These are phyloP conservation scores for Tranzscheliella williamsii DNA, from an alignment of 1,284 basidiomycete species.

Conservation along the genomic window DNA sequence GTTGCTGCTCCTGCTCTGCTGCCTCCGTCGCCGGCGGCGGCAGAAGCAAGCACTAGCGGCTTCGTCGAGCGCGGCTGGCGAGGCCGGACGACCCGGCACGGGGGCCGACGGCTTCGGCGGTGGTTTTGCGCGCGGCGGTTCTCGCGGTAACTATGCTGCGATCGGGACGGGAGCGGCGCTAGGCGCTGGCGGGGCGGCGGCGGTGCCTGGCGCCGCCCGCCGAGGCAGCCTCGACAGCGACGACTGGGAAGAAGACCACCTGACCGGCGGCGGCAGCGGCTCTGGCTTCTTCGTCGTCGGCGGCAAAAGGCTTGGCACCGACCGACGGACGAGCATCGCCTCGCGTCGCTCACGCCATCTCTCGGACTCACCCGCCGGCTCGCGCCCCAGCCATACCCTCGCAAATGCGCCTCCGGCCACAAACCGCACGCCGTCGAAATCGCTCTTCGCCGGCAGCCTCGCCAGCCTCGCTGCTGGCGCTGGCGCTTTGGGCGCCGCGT, in stretches of 20 bases:
- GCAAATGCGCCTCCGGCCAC: constrained; percentile 9
- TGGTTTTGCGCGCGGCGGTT: constrained; percentile 14
- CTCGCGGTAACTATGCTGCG: constrained; percentile 35
- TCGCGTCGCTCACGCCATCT: constrained; percentile 6
- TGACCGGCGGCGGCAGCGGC: constrained; percentile 26
- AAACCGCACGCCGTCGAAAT: background rate
- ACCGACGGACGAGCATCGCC: constrained; percentile 13
- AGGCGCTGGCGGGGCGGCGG: constrained; percentile 9
- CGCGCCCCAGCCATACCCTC: constrained; percentile 4
- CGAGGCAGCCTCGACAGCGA: constrained; percentile 29
- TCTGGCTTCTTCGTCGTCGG: constrained; percentile 50
- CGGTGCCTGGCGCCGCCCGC: constrained; percentile 12
- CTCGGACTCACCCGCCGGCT: background rate
- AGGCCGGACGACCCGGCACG: too few species aligned
- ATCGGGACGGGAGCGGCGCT: constrained; percentile 13
- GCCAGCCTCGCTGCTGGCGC: constrained; percentile 15
- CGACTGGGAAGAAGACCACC: constrained; percentile 44
- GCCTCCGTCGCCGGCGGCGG: constrained; percentile 20
- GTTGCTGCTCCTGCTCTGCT: constrained; percentile 28
- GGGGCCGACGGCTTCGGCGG: constrained; percentile 1
- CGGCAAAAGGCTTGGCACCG: constrained; percentile 10
- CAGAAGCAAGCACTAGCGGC: constrained; percentile 9
- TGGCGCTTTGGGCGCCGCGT: constrained; percentile 10
- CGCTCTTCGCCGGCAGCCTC: background rate
- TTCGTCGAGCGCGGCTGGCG: constrained; percentile 12